A percentile compares a stretch with the other conserved stretches of the same genome.
Conservation (phyloP, 176 grass and related monocot species). For the Hsuehochloa calcarea region DNA sequence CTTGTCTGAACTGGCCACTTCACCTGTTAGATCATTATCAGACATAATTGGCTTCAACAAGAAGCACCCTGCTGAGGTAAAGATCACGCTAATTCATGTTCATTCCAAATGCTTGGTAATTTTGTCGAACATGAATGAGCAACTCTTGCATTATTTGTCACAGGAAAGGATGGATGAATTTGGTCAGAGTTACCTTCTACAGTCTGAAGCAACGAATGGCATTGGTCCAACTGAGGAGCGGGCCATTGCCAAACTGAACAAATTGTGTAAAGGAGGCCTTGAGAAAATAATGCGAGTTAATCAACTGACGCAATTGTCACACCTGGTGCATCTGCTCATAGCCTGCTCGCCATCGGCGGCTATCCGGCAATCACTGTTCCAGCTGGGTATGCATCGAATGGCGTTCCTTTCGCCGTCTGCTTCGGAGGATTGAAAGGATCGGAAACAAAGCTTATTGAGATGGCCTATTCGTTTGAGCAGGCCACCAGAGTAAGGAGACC, state of each 20-base stretch:
- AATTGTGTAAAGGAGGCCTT: constrained; percentile 47
- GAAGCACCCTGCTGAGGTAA: constrained; percentile 56
- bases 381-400: constrained; percentile 53
- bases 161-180: constrained; percentile 68
- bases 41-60: constrained; percentile 77
- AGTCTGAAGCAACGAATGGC: constrained; percentile 61
- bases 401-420: constrained; percentile 59
- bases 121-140: background rate
- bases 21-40: constrained; percentile 63
- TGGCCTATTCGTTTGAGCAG: constrained; percentile 81
- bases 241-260: constrained; percentile 51
- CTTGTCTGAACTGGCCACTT: constrained; percentile 53
- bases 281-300: constrained; percentile 65
- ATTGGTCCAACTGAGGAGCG: constrained; percentile 46
- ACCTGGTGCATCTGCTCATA: constrained; percentile 39
- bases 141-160: background rate
- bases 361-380: constrained; percentile 70
- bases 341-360: constrained; percentile 67
- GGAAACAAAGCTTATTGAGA: constrained; percentile 68
- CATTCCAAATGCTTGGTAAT: background rate
- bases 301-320: constrained; percentile 58
- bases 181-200: constrained; percentile 56
- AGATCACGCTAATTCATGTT: background rate
- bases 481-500: constrained; percentile 55
- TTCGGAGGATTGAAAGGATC: constrained; percentile 78